Percentiles rank a stretch among this genome's conserved stretches.
phyloP scores from a whole-genome alignment of 352 stramenopile species.

The Phytophthora fragariaefolia region DNA sequence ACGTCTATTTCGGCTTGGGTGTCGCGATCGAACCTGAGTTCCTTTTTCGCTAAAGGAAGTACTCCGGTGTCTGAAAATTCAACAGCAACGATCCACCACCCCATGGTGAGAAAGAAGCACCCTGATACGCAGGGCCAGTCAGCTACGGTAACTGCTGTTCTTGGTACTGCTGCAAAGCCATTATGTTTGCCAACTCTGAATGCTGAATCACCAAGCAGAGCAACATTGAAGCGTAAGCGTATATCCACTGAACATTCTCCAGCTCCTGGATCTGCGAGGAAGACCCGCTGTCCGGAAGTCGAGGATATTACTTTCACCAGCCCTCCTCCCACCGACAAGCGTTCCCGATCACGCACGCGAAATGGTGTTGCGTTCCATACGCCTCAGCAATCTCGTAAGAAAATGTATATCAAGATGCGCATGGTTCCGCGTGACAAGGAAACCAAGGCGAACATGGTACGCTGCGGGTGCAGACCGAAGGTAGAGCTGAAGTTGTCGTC shows the following conservation, averaged over 20 bases:
- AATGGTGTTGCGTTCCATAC: conserved; percentile 51
- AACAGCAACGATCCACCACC: conserved; percentile 51
- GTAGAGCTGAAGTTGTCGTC: conserved; percentile 83
- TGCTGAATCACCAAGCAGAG: conserved; percentile 8
- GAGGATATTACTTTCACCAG: conserved; percentile 44
- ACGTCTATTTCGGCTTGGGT: conserved; percentile 51
- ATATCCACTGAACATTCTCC: conserved; percentile 25
- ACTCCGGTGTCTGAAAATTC: conserved; percentile 4
- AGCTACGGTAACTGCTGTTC: conserved; percentile 15
- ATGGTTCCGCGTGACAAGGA: conserved; percentile 77
- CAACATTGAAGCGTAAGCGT: conserved; percentile 42
- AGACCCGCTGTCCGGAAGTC: conserved; percentile 11
- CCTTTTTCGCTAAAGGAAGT: conserved; percentile 31
- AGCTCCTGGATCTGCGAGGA: conserved; percentile 28
- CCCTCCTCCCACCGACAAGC: conserved; percentile 35
- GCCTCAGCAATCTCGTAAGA: conserved; percentile 64
- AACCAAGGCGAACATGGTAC: conserved; percentile 56
- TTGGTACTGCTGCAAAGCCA: conserved; percentile 30
- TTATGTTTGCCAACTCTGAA: conserved; percentile 24
- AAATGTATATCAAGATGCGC: conserved; percentile 86
- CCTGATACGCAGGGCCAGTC: conserved; percentile 17
- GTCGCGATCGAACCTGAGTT: conserved; percentile 41
- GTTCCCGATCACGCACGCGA: conserved; percentile 20
- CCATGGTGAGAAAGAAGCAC: conserved; percentile 68
- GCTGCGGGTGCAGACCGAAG: conserved; percentile 68